A percentile compares a stretch with the other conserved stretches of the same genome.
Evolutionary conservation across 2,329 filamentous ascomycete species (phyloP).

Genomic region (Sclerotinia spermophila): DNA sequence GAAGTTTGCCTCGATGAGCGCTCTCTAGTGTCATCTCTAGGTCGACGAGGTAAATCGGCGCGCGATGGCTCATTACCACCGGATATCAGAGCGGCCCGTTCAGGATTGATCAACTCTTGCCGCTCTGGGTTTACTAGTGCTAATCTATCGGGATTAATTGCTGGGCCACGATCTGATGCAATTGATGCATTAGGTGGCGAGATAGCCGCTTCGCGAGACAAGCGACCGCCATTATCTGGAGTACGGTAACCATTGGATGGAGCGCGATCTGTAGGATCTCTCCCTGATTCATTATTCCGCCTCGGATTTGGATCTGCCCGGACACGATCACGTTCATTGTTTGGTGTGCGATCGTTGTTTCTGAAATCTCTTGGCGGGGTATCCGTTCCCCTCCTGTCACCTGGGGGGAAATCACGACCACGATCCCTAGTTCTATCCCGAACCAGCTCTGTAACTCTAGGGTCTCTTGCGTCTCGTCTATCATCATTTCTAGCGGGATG

Average conservation of each 20-base stretch:
- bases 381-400: conserved; percentile 33
- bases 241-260: conserved; percentile 25
- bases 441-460: conserved; percentile 27
- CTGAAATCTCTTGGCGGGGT: conserved; percentile 31
- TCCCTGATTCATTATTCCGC: conserved; percentile 33
- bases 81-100: conserved; percentile 36
- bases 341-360: conserved; percentile 28
- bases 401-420: conserved; percentile 31
- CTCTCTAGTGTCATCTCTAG: conserved; percentile 35
- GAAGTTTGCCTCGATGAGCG: conserved; percentile 44
- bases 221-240: conserved; percentile 30
- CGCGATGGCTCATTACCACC: conserved; percentile 29
- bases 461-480: conserved; percentile 34
- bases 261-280: conserved; percentile 32
- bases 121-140: conserved; percentile 32
- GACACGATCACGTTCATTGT: conserved; percentile 30
- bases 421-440: conserved; percentile 34
- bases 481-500: conserved; percentile 33
- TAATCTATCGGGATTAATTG: conserved; percentile 28
- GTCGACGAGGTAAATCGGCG: conserved; percentile 34
- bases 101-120: conserved; percentile 37
- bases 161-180: conserved; percentile 29
- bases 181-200: conserved; percentile 31
- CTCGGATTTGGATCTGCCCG: conserved; percentile 33
- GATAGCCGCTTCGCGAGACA: conserved; percentile 34